These are phyloP conservation scores for Heimioporus punctisporus DNA, from an alignment of 1,284 basidiomycete genomes.

Conservation along the genomic window DNA sequence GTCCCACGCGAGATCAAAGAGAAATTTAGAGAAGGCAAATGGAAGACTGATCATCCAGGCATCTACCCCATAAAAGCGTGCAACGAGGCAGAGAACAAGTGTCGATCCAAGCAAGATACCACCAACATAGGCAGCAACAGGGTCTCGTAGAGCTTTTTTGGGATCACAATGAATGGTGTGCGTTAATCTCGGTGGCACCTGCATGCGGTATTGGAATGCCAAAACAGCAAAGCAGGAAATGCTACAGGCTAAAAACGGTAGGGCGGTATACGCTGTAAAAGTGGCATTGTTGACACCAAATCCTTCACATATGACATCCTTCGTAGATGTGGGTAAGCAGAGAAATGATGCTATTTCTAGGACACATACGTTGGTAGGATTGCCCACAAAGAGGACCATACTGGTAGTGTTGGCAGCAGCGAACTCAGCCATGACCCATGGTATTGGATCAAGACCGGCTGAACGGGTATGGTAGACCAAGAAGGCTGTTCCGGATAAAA, in stretches of 20 bases:
- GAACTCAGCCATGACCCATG: constrained; percentile 60
- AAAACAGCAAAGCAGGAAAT: constrained; percentile 56
- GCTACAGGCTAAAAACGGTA: constrained; percentile 70
- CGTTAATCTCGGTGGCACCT: constrained; percentile 50
- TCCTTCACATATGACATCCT: constrained; percentile 65
- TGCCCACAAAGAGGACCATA: constrained; percentile 69
- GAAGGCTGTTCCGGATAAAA: constrained; percentile 87
- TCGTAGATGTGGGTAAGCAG: background rate
- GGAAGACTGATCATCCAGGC: constrained; percentile 91
- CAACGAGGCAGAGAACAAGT: constrained; percentile 51
- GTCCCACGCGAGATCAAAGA: constrained; percentile 68
- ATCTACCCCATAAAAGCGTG: constrained; percentile 61
- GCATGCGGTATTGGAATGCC: constrained; percentile 53
- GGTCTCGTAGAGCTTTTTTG: constrained; percentile 50
- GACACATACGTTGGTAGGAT: constrained; percentile 65
- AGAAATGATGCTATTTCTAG: background rate
- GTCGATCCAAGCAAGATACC: constrained; percentile 50
- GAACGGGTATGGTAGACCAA: constrained; percentile 85
- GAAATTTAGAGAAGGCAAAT: constrained; percentile 75
- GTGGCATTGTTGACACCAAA: constrained; percentile 62
- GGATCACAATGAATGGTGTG: constrained; percentile 41
- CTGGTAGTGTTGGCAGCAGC: constrained; percentile 83
- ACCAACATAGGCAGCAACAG: constrained; percentile 52
- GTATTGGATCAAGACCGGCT: constrained; percentile 49
- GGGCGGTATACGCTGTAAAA: constrained; percentile 71